Conservation (phyloP, 2,329 filamentous ascomycete species). For the Cladosporium sp. region DNA sequence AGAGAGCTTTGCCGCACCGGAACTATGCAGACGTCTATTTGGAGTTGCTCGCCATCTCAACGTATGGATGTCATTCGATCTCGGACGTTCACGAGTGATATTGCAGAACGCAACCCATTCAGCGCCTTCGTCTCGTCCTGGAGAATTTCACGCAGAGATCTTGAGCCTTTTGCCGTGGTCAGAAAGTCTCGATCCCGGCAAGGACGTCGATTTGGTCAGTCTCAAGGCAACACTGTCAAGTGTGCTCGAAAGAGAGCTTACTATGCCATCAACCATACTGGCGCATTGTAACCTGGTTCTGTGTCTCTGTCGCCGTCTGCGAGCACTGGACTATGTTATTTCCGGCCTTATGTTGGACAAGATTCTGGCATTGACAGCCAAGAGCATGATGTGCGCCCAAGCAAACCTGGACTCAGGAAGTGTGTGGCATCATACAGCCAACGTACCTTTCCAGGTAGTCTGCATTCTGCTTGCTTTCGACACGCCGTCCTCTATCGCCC, state of each 20-base stretch:
- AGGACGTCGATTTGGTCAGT: conserved; percentile 44
- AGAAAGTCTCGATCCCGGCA: conserved; percentile 54
- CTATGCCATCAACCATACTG: conserved; percentile 48
- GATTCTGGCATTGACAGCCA: conserved; percentile 48
- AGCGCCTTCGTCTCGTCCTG: conserved; percentile 39
- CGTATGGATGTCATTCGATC: conserved; percentile 59
- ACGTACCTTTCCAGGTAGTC: conserved; percentile 59
- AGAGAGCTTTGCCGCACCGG: conserved; percentile 18
- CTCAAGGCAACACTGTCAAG: conserved; percentile 48
- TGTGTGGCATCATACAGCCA: conserved; percentile 60
- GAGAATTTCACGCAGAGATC: conserved; percentile 48
- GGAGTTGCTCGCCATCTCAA: conserved; percentile 58
- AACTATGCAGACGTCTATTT: conserved; percentile 33
- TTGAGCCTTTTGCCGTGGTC: conserved; percentile 53
- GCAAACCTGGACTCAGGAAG: conserved; percentile 45
- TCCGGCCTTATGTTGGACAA: conserved; percentile 45
- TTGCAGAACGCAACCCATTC: conserved; percentile 47
- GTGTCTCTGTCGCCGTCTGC: conserved; percentile 55
- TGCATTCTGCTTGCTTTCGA: conserved; percentile 57
- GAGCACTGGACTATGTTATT: conserved; percentile 50
- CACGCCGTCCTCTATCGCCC: conserved; percentile 47
- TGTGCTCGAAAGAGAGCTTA: conserved; percentile 47
- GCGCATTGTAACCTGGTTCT: conserved; percentile 58
- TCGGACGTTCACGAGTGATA: conserved; percentile 53
- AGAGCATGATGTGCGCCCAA: conserved; percentile 47